Conservation (phyloP, 208 protist genomes). For the Leptomonas pyrrhocoris region DNA sequence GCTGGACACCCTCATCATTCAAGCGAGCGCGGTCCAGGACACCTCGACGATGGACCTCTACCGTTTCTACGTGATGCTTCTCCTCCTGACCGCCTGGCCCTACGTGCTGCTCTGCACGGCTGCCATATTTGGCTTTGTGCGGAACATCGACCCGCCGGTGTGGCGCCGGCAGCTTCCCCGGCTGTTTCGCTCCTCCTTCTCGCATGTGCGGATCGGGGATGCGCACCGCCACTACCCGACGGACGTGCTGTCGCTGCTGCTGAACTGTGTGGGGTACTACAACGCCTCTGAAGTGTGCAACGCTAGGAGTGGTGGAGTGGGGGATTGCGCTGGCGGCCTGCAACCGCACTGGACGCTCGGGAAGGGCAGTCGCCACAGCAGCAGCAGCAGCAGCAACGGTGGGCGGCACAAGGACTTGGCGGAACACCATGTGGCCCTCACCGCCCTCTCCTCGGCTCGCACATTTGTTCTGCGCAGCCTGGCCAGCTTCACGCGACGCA, state of each 20-base stretch:
- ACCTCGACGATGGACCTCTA: slow-evolving; percentile 74
- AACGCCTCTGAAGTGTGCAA: slow-evolving; percentile 9
- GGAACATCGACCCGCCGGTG: slow-evolving; percentile 53
- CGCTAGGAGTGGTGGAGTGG: neutral
- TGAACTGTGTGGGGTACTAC: slow-evolving; percentile 78
- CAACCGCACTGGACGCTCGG: slow-evolving; percentile 4
- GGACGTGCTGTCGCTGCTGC: slow-evolving; percentile 79
- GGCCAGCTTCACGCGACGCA: slow-evolving; percentile 51
- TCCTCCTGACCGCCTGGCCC: slow-evolving; percentile 78
- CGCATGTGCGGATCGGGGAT: slow-evolving; percentile 60
- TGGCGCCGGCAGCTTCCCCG: slow-evolving; percentile 76
- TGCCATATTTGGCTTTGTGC: slow-evolving; percentile 75
- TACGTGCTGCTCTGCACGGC: slow-evolving; percentile 77
- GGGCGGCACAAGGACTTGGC: slow-evolving; percentile 9
- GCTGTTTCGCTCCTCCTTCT: slow-evolving; percentile 83
- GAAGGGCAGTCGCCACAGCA: neutral
- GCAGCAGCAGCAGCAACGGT: neutral
- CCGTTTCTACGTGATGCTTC: slow-evolving; percentile 75
- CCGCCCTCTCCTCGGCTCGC: slow-evolving; percentile 55
- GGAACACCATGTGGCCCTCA: slow-evolving; percentile 36
- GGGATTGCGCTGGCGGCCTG: neutral
- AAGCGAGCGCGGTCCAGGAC: slow-evolving; percentile 67
- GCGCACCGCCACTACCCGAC: slow-evolving; percentile 47
- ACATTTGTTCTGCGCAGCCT: slow-evolving; percentile 73
- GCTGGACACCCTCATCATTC: slow-evolving; percentile 78